Evolutionary conservation across 805 yeast genomes (phyloP).

Genomic region (Myxozyma vanderwaltii): DNA sequence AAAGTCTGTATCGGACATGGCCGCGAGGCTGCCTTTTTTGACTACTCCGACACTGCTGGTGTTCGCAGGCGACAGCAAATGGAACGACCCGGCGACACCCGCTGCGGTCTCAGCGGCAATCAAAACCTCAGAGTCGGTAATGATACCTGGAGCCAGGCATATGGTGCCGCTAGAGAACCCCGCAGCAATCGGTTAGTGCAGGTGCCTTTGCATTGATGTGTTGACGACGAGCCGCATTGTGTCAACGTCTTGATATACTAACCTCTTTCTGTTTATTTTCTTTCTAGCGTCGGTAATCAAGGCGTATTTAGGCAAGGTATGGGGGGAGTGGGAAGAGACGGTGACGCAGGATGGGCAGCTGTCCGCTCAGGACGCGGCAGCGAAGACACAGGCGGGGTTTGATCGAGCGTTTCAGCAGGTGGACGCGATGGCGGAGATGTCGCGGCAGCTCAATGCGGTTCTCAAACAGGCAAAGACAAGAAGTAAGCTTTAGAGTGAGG

Average conservation of each 20-base stretch:
- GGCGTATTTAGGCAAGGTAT: conserved; percentile 4
- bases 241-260: too few species aligned
- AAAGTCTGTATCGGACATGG: conserved; percentile 22
- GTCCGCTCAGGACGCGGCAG: background rate
- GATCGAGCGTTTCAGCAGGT: background rate
- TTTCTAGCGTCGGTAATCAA: conserved; percentile 5
- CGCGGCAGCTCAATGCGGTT: background rate
- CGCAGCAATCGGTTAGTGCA: conserved; percentile 11
- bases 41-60: conserved; percentile 28
- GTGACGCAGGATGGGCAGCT: background rate
- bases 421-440: background rate
- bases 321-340: conserved; percentile 2
- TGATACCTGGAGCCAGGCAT: conserved; percentile 27
- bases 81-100: conserved; percentile 33
- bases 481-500: background rate
- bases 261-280: background rate
- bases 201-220: background rate
- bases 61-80: conserved; percentile 26
- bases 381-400: conserved; percentile 2
- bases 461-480: conserved; percentile 1
- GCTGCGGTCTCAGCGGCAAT: background rate
- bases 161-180: conserved; percentile 33
- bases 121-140: conserved; percentile 5
- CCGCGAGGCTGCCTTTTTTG: conserved; percentile 13
- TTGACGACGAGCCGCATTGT: too few species aligned